Evolutionary conservation across 345 rosid genomes (phyloP).

Genomic region (Citropsis articulata): DNA sequence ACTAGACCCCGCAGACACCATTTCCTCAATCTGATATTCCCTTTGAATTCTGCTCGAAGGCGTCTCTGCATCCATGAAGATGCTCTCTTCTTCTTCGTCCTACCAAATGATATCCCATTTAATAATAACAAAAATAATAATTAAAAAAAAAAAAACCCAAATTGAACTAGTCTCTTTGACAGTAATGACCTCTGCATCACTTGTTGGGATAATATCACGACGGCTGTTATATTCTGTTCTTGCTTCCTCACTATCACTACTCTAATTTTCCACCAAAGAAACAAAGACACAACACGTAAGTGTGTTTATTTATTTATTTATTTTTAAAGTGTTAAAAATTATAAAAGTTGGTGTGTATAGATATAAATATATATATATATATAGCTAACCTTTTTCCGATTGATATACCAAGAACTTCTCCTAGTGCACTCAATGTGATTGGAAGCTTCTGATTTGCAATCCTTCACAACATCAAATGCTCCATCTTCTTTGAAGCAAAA

Average conservation of each 20-base stretch:
- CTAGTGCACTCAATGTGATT: conserved; percentile 5
- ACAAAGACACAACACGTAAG: background rate
- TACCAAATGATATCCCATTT: background rate
- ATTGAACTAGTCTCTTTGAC: background rate
- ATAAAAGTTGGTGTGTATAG: background rate
- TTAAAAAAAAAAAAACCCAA: background rate
- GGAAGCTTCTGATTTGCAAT: conserved; percentile 27
- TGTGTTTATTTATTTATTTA: background rate
- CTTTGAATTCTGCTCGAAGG: conserved; percentile 1
- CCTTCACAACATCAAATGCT: conserved; percentile 52
- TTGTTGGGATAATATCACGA: background rate
- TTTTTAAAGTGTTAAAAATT: background rate
- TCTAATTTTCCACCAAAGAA: conserved; percentile 20
- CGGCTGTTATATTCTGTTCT: conserved; percentile 7
- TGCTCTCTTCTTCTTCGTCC: conserved; percentile 28
- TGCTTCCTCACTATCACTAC: conserved; percentile 28
- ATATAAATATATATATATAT: accelerated
- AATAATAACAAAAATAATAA: too few relatives aligned
- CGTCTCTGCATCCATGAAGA: conserved; percentile 14
- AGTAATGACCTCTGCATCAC: conserved; percentile 10
- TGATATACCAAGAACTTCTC: conserved; percentile 23
- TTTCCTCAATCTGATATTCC: background rate
- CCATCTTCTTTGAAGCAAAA: conserved; percentile 69
- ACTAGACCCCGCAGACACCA: conserved; percentile 39
- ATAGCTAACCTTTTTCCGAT: conserved; percentile 36